phyloP scores from a whole-genome alignment of 768 basidiomycete species.

The Cystofilobasidium capitatum region DNA sequence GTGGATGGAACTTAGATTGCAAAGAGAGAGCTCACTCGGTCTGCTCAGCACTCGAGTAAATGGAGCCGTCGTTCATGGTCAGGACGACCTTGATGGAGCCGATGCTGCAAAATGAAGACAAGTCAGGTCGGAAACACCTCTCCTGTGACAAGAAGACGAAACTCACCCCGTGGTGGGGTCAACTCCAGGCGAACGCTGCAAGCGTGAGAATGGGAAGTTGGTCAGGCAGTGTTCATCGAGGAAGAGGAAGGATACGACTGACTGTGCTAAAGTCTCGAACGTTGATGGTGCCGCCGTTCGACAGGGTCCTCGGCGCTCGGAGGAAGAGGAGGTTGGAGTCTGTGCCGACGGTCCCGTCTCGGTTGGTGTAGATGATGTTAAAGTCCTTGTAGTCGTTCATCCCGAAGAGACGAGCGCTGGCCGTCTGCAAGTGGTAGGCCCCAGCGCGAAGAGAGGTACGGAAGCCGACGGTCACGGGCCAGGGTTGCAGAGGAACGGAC shows the following conservation, averaged over 20 bases:
- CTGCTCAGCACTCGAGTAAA: slow-evolving; percentile 4
- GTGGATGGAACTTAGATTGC: too few relatives aligned
- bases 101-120: too few relatives aligned
- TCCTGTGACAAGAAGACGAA: too few relatives aligned
- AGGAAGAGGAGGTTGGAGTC: background rate
- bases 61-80: background rate
- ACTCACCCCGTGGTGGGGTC: background rate
- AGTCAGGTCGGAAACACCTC: too few relatives aligned
- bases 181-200: background rate
- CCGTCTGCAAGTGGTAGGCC: background rate
- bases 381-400: background rate
- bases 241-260: background rate
- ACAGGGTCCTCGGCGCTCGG: background rate
- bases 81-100: background rate
- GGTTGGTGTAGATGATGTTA: background rate
- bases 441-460: slow-evolving; percentile 1
- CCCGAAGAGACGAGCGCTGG: background rate
- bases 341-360: background rate
- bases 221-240: too few relatives aligned
- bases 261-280: slow-evolving; percentile 4
- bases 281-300: slow-evolving; percentile 1
- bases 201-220: background rate
- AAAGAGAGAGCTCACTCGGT: too few relatives aligned
- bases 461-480: background rate
- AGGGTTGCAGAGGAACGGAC: background rate